Percentiles rank a stretch among this genome's conserved stretches.
These are phyloP conservation scores for Nepenthes mirabilis DNA, from an alignment of 148 eudicot species.

Conservation along the genomic window DNA sequence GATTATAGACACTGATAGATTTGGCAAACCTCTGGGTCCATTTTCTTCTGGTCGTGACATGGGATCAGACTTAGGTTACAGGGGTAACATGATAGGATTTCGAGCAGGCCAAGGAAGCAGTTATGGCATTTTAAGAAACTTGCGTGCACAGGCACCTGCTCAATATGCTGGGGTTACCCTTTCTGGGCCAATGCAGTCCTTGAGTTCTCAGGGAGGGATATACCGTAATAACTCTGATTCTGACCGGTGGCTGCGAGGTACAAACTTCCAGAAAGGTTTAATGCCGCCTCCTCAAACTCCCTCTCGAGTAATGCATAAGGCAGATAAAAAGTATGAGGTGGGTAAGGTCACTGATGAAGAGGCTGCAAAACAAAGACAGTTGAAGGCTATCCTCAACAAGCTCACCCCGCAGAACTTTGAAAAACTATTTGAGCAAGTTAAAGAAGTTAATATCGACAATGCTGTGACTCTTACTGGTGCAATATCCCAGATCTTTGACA, in stretches of 20 bases:
- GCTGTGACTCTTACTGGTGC: constrained; percentile 52
- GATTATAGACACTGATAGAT: constrained; percentile 46
- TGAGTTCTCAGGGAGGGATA: constrained; percentile 14
- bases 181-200: constrained; percentile 49
- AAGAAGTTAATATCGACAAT: constrained; percentile 70
- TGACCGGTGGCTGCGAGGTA: constrained; percentile 72
- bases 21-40: constrained; percentile 32
- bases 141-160: constrained; percentile 40
- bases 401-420: constrained; percentile 90
- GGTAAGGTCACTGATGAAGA: constrained; percentile 79
- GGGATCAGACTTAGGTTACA: constrained; percentile 37
- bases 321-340: constrained; percentile 78
- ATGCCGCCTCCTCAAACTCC: constrained; percentile 68
- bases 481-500: constrained; percentile 81
- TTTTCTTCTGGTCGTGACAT: constrained; percentile 17
- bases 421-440: constrained; percentile 72
- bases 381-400: constrained; percentile 74
- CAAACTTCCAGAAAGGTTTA: constrained; percentile 50
- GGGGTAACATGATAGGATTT: constrained; percentile 22
- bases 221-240: constrained; percentile 58
- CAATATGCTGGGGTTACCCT: constrained; percentile 56
- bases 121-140: constrained; percentile 53
- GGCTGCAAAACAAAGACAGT: constrained; percentile 65
- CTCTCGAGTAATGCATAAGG: constrained; percentile 59
- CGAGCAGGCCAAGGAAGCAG: constrained; percentile 54